Percentiles rank a stretch among this genome's conserved stretches.
phyloP scores from a whole-genome alignment of 768 basidiomycete species.

The Mycena galericulata region DNA sequence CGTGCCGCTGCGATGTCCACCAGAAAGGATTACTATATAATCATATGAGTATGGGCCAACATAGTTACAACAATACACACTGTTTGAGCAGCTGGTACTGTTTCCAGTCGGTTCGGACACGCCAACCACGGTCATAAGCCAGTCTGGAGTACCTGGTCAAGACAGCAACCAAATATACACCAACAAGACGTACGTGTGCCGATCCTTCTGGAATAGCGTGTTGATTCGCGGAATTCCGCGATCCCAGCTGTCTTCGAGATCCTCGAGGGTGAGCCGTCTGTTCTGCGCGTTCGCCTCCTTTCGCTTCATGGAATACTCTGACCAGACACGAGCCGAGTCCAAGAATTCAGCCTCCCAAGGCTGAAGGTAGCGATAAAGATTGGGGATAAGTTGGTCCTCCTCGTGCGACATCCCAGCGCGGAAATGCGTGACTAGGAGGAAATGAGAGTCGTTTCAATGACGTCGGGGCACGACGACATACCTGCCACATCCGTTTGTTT shows the following conservation, averaged over 20 bases:
- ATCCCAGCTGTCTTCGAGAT: slow-evolving; percentile 99
- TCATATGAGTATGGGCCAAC: neutral
- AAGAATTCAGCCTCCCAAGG: slow-evolving; percentile 99
- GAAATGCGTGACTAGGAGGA: slow-evolving; percentile 89
- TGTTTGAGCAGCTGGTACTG: slow-evolving; percentile 95
- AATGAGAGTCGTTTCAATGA: slow-evolving; percentile 4
- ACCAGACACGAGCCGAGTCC: slow-evolving; percentile 99
- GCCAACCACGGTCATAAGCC: slow-evolving; percentile 99
- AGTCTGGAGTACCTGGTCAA: slow-evolving; percentile 57
- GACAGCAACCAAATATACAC: neutral
- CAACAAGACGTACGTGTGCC: slow-evolving; percentile 76
- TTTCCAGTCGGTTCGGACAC: slow-evolving; percentile 97
- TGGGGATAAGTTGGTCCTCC: slow-evolving; percentile 95
- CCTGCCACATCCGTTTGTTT: slow-evolving; percentile 98
- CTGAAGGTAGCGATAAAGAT: slow-evolving; percentile 95
- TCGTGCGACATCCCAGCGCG: slow-evolving; percentile 98
- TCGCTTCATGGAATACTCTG: slow-evolving; percentile 98
- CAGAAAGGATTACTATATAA: slow-evolving; percentile 90
- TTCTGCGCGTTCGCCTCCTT: slow-evolving; percentile 99
- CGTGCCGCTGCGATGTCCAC: slow-evolving; percentile 99
- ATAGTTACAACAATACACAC: slow-evolving; percentile 54
- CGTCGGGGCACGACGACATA: slow-evolving; percentile 39
- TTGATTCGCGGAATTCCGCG: slow-evolving; percentile 99
- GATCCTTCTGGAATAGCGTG: slow-evolving; percentile 98
- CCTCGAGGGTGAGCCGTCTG: slow-evolving; percentile 95